Conservation (phyloP, 106 monocot species). For the Iris macrosiphon region DNA sequence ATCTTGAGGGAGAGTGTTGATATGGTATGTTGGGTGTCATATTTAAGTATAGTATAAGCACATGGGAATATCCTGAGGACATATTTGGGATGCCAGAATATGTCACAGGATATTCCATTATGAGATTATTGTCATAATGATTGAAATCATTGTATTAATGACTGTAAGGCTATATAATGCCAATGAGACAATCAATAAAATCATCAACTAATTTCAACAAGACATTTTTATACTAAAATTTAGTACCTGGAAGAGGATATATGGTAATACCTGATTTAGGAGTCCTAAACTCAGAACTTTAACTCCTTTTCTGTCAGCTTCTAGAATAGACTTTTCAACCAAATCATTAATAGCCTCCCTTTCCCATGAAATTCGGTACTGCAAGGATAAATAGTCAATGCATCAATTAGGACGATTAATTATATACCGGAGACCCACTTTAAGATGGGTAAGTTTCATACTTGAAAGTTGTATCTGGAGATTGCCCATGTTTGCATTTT, state of each 20-base stretch:
- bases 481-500: slow-evolving; percentile 77
- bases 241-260: neutral
- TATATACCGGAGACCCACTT: neutral
- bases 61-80: too few species aligned
- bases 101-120: too few species aligned
- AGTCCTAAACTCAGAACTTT: slow-evolving; percentile 67
- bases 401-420: too few species aligned
- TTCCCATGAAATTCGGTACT: slow-evolving; percentile 59
- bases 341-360: slow-evolving; percentile 62
- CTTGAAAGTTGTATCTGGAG: slow-evolving; percentile 69
- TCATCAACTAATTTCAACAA: too few species aligned
- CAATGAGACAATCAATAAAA: too few species aligned
- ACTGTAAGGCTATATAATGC: too few species aligned
- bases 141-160: too few species aligned
- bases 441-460: slow-evolving; percentile 10
- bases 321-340: slow-evolving; percentile 58
- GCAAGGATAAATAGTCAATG: slow-evolving; percentile 7
- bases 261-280: slow-evolving; percentile 47
- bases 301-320: slow-evolving; percentile 58
- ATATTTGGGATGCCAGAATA: too few species aligned
- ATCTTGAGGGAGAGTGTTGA: too few species aligned
- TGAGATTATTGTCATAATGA: too few species aligned
- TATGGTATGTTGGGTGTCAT: too few species aligned
- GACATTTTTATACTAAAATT: neutral
- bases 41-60: too few species aligned